A percentile compares a stretch with the other conserved stretches of the same genome.
Conservation (phyloP, 164 flowering plant genomes). For the Umbilicus rupestris region DNA sequence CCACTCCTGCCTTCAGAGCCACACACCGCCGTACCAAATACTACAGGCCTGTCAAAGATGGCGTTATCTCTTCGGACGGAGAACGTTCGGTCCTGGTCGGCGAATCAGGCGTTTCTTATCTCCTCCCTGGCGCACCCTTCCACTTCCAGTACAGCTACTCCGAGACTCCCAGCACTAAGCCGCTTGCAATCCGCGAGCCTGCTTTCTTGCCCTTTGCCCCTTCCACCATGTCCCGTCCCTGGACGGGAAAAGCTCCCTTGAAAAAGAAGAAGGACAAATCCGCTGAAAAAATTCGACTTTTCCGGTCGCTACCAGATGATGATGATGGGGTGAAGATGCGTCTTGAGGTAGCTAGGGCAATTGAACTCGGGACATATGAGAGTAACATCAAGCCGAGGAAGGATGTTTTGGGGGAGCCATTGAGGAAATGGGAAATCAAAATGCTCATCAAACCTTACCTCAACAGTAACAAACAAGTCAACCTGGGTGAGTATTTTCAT, state of each 20-base stretch:
- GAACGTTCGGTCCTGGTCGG: conserved; percentile 68
- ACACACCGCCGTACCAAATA: conserved; percentile 51
- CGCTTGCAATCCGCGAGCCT: conserved; percentile 82
- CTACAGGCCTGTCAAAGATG: conserved; percentile 61
- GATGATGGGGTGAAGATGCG: conserved; percentile 10
- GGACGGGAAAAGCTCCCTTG: conserved; percentile 96
- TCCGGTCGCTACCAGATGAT: conserved; percentile 35
- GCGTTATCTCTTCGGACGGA: conserved; percentile 38
- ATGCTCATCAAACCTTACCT: conserved; percentile 51
- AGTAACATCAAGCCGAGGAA: no score
- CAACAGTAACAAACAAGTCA: conserved; percentile 70
- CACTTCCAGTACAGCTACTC: conserved; percentile 93
- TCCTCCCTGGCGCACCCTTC: conserved; percentile 86
- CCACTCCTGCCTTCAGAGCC: conserved; percentile 42
- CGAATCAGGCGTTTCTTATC: conserved; percentile 77
- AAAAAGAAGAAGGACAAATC: conserved; percentile 37
- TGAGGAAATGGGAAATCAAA: conserved; percentile 45
- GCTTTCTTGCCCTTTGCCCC: conserved; percentile 88
- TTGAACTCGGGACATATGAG: conserved; percentile 40
- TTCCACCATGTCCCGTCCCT: conserved; percentile 86
- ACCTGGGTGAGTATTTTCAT: conserved; percentile 52
- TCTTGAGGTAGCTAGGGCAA: conserved; percentile 45
- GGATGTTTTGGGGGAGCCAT: no score
- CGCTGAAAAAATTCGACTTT: conserved; percentile 51
- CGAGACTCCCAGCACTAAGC: conserved; percentile 79